A percentile compares a stretch with the other conserved stretches of the same genome.
phyloP scores from a whole-genome alignment of 306 rosid species.

The Ormosia semicastrata region DNA sequence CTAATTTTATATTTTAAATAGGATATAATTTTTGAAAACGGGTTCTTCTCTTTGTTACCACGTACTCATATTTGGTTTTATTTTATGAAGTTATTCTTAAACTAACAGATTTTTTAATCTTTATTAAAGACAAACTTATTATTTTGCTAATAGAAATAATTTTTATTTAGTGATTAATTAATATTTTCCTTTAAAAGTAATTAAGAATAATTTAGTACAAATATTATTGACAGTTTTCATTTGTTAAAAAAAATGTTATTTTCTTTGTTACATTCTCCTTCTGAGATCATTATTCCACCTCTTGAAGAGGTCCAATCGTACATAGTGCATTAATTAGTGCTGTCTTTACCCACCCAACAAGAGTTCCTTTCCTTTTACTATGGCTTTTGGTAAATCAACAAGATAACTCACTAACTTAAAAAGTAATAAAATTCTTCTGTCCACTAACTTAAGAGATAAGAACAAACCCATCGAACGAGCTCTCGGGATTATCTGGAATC shows the following conservation, averaged over 20 bases:
- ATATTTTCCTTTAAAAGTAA: background rate
- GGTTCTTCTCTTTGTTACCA: no score
- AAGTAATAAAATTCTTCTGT: background rate
- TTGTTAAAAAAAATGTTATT: background rate
- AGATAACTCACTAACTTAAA: slow-evolving; percentile 12
- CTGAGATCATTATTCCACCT: background rate
- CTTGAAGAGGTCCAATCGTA: background rate
- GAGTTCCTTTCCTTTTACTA: background rate
- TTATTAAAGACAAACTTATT: background rate
- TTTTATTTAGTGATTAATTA: background rate
- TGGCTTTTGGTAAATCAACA: background rate
- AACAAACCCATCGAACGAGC: background rate
- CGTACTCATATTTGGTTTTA: no score
- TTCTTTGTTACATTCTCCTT: background rate
- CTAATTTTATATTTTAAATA: no score
- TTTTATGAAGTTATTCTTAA: background rate
- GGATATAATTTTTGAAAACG: no score
- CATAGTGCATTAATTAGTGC: background rate
- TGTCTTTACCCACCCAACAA: background rate
- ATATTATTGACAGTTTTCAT: no score
- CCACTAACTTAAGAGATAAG: slow-evolving; percentile 17
- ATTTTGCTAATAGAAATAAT: background rate
- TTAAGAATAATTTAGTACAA: background rate
- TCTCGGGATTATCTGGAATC: slow-evolving; percentile 14
- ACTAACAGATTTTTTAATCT: no score